These are phyloP conservation scores for Monilinia polystroma DNA, from an alignment of 2,329 filamentous ascomycete species.

Conservation along the genomic window DNA sequence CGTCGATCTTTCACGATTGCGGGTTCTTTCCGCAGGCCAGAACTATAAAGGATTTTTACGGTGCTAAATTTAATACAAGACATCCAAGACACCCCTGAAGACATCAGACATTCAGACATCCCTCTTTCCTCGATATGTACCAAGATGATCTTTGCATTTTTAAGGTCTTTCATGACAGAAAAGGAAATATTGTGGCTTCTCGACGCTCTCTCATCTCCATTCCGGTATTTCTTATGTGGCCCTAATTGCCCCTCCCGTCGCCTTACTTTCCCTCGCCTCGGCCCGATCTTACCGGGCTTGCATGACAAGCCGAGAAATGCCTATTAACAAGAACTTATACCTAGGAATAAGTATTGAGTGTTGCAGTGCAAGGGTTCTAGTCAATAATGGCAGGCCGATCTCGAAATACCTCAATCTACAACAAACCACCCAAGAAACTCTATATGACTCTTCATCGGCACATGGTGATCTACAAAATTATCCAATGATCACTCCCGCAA, in stretches of 20 bases:
- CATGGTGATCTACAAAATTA: neutral
- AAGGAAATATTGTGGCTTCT: constrained; percentile 16
- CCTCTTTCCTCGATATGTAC: constrained; percentile 1
- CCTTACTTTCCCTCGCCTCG: constrained; percentile 5
- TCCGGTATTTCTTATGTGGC: constrained; percentile 19
- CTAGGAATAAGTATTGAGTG: constrained; percentile 14
- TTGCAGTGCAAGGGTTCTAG: constrained; percentile 15
- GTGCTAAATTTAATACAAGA: constrained; percentile 9
- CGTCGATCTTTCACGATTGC: constrained; percentile 22
- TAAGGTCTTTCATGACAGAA: constrained; percentile 7
- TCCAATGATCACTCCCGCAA: constrained; percentile 1
- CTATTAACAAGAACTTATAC: constrained; percentile 7
- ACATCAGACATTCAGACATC: constrained; percentile 1
- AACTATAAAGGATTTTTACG: constrained; percentile 16
- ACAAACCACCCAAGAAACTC: neutral
- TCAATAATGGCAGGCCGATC: constrained; percentile 14
- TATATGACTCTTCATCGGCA: neutral
- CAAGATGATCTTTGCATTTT: constrained; percentile 5
- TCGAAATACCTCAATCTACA: constrained; percentile 10
- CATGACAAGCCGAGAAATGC: constrained; percentile 14
- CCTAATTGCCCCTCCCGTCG: constrained; percentile 14
- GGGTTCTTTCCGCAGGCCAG: constrained; percentile 10
- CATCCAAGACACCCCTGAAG: constrained; percentile 14
- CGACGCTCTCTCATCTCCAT: constrained; percentile 12
- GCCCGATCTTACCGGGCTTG: constrained; percentile 18